Base-by-base conservation (phyloP, 306 rosid genomes). In the Lagenaria siceraria region DNA sequence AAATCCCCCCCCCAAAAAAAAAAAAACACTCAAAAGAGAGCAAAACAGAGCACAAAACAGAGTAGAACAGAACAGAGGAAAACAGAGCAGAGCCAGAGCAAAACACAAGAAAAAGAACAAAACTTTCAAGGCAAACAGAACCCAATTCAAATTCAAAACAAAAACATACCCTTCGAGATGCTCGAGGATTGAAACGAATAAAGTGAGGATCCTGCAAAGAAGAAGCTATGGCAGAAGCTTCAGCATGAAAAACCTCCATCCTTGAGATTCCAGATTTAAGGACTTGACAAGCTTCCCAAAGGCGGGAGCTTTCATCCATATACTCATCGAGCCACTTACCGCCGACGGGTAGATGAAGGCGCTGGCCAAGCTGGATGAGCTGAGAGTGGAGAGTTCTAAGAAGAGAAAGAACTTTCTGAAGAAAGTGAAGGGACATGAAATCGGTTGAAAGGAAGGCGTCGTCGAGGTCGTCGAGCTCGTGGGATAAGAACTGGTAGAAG, bases 291-390 rank as follows among this genome's bases (percentile, higher is more conserved):
- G 94, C 86, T 81, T 92, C 96, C 96, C 88, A 92, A 24, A 90
- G 92, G 83, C 89, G 83, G 6, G 97, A 88, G 80, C 89, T 90
- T 72, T 92, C 97, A 4, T 92, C 97, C 97, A 92, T 92, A 85
- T 92, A 92, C 80, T 92, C 97, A 29, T 92, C 93, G 22, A 92
- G 87, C 97, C 97, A 92, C 80, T 92, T 92, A 1, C 92, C 97
- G 4, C 97, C 97, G 0, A 86, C 87, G 0, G 97, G 97, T 33
- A 92, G 79, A 6, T 91, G 83, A 29, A 92, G 96, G 71, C 83
- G 88, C 25, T 86, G 90, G 64, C 89, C 96, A 78, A 90, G 81
- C 58, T 80, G 61, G 78, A 90, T 89, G 33, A 90, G 81, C 15
- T 92, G 96, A 64, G 96, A 87, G 74, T 90, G 96, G 74, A 89